Percentiles rank a stretch among this genome's conserved stretches.
Conservation (phyloP, 371 early-diverging fungal genomes). For the Apophysomyces ossiformis region DNA sequence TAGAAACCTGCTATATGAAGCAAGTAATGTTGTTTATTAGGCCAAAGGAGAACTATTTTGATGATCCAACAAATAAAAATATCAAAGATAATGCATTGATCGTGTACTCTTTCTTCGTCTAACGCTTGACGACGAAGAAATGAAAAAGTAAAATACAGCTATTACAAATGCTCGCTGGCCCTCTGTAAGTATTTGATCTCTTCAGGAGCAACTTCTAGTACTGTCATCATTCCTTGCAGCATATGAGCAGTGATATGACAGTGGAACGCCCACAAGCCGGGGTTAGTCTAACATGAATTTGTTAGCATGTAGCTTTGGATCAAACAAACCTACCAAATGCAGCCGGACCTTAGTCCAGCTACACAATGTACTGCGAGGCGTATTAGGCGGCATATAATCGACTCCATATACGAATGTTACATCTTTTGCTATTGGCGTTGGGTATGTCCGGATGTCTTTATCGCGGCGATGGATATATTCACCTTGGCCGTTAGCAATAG, state of each 20-base stretch:
- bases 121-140: no score
- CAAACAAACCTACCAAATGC: constrained; percentile 23
- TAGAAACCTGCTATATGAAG: no score
- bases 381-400: not conserved
- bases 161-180: not conserved
- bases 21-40: no score
- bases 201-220: constrained; percentile 43
- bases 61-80: no score
- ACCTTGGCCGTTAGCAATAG: constrained; percentile 39
- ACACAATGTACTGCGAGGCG: constrained; percentile 22
- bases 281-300: constrained; percentile 34
- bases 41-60: no score
- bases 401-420: constrained; percentile 36
- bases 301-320: not conserved
- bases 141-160: not conserved
- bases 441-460: constrained; percentile 28
- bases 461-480: constrained; percentile 31
- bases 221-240: constrained; percentile 53
- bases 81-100: no score
- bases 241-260: constrained; percentile 60
- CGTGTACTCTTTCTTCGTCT: no score
- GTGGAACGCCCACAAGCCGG: constrained; percentile 58
- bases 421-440: constrained; percentile 34
- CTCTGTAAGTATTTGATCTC: constrained; percentile 15
- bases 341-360: constrained; percentile 47